Evolutionary conservation across 257 asterid species (phyloP).

Genomic region (Rehmannia glutinosa): DNA sequence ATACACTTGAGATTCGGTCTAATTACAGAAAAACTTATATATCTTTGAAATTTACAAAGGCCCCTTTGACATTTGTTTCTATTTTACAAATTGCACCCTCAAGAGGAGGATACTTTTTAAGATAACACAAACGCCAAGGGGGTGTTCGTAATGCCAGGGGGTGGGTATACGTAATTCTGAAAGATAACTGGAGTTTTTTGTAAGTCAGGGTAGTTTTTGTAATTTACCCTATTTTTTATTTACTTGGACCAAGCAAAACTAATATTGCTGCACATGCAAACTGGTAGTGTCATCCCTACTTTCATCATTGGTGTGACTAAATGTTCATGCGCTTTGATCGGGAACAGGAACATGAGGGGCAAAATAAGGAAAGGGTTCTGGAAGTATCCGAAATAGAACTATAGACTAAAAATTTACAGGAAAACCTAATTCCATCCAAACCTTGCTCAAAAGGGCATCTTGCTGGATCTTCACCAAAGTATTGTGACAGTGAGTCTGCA

Average conservation of each 20-base stretch:
- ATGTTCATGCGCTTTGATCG: neutral
- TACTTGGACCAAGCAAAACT: conserved; percentile 12
- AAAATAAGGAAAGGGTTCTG: neutral
- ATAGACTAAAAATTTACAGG: neutral
- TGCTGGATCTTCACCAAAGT: conserved; percentile 98
- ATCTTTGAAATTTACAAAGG: no score
- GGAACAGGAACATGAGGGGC: neutral
- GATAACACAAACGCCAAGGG: no score
- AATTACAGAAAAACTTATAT: no score
- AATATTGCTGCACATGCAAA: neutral
- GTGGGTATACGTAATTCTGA: neutral
- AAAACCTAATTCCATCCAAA: conserved; percentile 14
- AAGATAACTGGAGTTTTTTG: no score
- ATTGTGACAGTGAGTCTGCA: conserved; percentile 90
- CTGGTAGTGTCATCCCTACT: neutral
- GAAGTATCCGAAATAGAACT: neutral
- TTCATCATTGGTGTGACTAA: neutral
- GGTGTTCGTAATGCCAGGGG: no score
- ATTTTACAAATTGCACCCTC: no score
- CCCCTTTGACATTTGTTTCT: no score
- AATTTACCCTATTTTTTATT: neutral
- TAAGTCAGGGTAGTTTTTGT: no score
- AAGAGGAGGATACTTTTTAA: no score
- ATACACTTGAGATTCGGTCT: no score
- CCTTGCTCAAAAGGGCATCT: conserved; percentile 99